A percentile compares a stretch with the other conserved stretches of the same genome.
phyloP scores from a whole-genome alignment of 129 eudicot genomes.

The Saussurea involucrata region DNA sequence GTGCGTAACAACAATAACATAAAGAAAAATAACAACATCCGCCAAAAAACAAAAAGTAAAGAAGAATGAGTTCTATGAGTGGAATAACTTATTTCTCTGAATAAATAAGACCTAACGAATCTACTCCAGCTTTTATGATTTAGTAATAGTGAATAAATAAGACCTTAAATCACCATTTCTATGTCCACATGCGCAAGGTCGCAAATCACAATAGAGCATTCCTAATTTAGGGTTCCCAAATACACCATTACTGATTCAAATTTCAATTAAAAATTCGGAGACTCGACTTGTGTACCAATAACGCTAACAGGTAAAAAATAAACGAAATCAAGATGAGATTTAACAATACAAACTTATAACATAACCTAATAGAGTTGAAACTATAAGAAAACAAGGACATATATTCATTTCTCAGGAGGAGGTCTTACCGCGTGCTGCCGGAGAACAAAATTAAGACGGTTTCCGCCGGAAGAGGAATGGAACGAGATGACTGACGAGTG shows the following conservation, averaged over 20 bases:
- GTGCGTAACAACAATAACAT: background rate
- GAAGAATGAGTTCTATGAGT: too few relatives aligned
- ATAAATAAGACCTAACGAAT: too few relatives aligned
- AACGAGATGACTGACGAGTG: background rate
- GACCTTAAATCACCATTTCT: too few relatives aligned
- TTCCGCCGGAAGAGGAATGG: background rate
- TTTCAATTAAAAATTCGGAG: background rate
- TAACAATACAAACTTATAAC: background rate
- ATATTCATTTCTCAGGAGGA: background rate
- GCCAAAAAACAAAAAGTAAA: too few relatives aligned
- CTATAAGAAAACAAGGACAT: too few relatives aligned
- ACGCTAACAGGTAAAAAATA: background rate
- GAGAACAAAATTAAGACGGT: background rate
- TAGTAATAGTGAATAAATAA: too few relatives aligned
- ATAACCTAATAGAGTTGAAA: background rate
- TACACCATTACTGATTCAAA: background rate
- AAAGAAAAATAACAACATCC: too few relatives aligned
- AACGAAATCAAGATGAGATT: background rate
- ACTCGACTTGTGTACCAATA: background rate
- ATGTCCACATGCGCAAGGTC: background rate
- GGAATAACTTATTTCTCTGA: too few relatives aligned
- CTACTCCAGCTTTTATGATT: too few relatives aligned
- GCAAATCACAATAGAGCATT: background rate
- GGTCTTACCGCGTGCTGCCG: constrained; percentile 12
- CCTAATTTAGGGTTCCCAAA: background rate